These are phyloP conservation scores for Casaregolazyma suthepensis DNA, from an alignment of 1,139 yeast species.

Conservation along the genomic window DNA sequence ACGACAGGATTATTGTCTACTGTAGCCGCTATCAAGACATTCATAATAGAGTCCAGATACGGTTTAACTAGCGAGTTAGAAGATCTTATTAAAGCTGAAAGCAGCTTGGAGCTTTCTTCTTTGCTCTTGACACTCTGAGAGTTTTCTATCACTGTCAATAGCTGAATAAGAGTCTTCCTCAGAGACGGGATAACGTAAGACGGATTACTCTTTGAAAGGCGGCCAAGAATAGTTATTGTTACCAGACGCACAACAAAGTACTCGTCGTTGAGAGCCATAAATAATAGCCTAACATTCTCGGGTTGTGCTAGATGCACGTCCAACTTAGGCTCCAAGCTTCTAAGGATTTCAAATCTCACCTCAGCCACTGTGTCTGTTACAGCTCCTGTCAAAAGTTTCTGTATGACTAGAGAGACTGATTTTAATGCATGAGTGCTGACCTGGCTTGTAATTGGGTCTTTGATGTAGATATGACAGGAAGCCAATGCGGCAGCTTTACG, in stretches of 20 bases:
- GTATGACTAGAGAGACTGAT: slow-evolving; percentile 81
- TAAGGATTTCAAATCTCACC: slow-evolving; percentile 72
- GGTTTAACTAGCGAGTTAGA: slow-evolving; percentile 82
- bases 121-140: slow-evolving; percentile 68
- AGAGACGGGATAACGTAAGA: slow-evolving; percentile 93
- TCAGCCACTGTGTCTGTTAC: slow-evolving; percentile 90
- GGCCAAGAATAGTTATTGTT: slow-evolving; percentile 75
- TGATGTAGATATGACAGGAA: slow-evolving; percentile 68
- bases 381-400: slow-evolving; percentile 71
- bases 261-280: slow-evolving; percentile 90
- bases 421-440: slow-evolving; percentile 77
- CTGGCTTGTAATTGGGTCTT: slow-evolving; percentile 81
- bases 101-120: slow-evolving; percentile 78
- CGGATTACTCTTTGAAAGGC: slow-evolving; percentile 81
- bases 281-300: slow-evolving; percentile 74
- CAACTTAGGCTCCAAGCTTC: slow-evolving; percentile 64
- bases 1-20: slow-evolving; percentile 66
- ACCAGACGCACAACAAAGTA: slow-evolving; percentile 73
- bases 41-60: slow-evolving; percentile 82
- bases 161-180: slow-evolving; percentile 77
- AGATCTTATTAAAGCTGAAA: slow-evolving; percentile 67
- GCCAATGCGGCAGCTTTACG: slow-evolving; percentile 82
- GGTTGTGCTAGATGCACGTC: slow-evolving; percentile 95
- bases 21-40: slow-evolving; percentile 72
- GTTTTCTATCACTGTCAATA: slow-evolving; percentile 77